phyloP scores from a whole-genome alignment of 495 filamentous ascomycete genomes.

The Podospora conica region DNA sequence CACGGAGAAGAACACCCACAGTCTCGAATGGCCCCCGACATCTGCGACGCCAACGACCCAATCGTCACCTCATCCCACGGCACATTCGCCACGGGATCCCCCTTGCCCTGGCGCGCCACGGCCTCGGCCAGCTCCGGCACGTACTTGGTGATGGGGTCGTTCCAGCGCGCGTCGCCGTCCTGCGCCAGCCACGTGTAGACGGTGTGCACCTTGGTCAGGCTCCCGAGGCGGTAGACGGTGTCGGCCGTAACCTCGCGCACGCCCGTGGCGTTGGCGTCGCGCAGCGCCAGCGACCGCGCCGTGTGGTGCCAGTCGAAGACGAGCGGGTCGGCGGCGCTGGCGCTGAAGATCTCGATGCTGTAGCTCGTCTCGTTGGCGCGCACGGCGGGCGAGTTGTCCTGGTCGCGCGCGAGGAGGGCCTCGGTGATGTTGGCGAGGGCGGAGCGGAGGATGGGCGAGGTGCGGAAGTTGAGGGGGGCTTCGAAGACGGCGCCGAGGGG shows the following conservation, averaged over 20 bases:
- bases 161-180: slow-evolving; percentile 38
- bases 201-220: slow-evolving; percentile 45
- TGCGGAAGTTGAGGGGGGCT: slow-evolving; percentile 34
- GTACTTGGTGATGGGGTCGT: slow-evolving; percentile 45
- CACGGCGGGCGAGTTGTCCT: slow-evolving; percentile 28
- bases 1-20: slow-evolving; percentile 27
- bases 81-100: slow-evolving; percentile 37
- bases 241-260: slow-evolving; percentile 35
- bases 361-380: slow-evolving; percentile 43
- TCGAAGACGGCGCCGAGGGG: slow-evolving; percentile 46
- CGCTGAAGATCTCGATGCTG: slow-evolving; percentile 48
- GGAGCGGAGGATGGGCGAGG: slow-evolving; percentile 26
- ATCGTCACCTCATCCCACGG: slow-evolving; percentile 52
- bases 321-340: slow-evolving; percentile 30
- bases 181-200: slow-evolving; percentile 42
- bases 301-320: slow-evolving; percentile 46
- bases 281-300: slow-evolving; percentile 27
- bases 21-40: slow-evolving; percentile 46
- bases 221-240: slow-evolving; percentile 48
- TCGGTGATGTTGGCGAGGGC: slow-evolving; percentile 36
- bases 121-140: slow-evolving; percentile 47
- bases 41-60: slow-evolving; percentile 46
- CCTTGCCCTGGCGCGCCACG: slow-evolving; percentile 20
- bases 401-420: slow-evolving; percentile 27
- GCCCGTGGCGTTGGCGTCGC: slow-evolving; percentile 25